Conservation (phyloP, 768 basidiomycete genomes). For the Hydnomerulius pinastri region DNA sequence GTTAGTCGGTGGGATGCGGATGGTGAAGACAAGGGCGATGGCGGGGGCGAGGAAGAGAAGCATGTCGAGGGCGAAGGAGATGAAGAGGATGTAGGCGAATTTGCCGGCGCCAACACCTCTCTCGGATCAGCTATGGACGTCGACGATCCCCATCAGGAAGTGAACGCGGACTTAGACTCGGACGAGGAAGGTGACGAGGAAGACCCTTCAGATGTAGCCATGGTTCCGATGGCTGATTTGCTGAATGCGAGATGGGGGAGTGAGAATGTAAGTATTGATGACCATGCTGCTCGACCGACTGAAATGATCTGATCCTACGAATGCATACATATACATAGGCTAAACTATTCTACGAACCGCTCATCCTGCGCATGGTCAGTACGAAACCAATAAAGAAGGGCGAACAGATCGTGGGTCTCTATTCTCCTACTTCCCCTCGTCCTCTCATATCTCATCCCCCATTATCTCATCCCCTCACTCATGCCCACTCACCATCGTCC, state of each 20-base stretch:
- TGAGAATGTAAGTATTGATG: conserved; percentile 66
- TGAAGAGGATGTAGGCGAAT: no score
- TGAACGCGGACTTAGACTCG: conserved; percentile 36
- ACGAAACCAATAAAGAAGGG: conserved; percentile 74
- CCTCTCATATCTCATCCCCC: not conserved
- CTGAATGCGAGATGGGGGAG: conserved; percentile 85
- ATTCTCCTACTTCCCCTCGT: not conserved
- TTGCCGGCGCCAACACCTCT: conserved; percentile 13
- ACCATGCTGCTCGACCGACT: no score
- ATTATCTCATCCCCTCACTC: not conserved
- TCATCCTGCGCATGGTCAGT: conserved; percentile 73
- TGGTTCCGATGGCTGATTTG: conserved; percentile 97
- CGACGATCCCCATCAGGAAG: conserved; percentile 21
- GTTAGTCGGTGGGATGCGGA: conserved; percentile 62
- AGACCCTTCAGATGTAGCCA: conserved; percentile 70
- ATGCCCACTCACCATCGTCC: no score
- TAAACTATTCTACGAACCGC: conserved; percentile 78
- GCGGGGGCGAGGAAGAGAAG: conserved; percentile 33
- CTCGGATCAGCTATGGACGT: conserved; percentile 33
- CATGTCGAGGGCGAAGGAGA: conserved; percentile 34
- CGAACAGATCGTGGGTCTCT: conserved; percentile 85
- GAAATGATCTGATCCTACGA: not conserved
- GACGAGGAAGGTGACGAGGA: conserved; percentile 45
- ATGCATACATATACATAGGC: conserved; percentile 61
- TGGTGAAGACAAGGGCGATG: conserved; percentile 18